Evolutionary conservation across 2,329 filamentous ascomycete species (phyloP).

Genomic region (Claviceps sp.): DNA sequence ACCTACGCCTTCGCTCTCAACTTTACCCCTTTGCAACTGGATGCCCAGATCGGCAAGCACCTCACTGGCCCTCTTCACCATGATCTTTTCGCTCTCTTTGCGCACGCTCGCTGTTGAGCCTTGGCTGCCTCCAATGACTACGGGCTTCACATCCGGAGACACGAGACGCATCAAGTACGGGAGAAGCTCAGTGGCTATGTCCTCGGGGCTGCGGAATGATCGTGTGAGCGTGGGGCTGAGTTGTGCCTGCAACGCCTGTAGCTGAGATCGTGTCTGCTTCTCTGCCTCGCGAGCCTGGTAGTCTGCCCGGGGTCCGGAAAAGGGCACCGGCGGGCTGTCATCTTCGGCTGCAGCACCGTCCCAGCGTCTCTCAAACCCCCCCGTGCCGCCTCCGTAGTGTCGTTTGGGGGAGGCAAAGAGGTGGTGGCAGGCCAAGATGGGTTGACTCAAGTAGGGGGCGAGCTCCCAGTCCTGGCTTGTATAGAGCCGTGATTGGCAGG

Average conservation of each 20-base stretch:
- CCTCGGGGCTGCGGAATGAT: constrained; percentile 65
- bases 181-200: constrained; percentile 68
- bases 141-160: constrained; percentile 80
- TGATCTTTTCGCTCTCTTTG: constrained; percentile 68
- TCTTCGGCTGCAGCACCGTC: constrained; percentile 22
- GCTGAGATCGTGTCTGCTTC: constrained; percentile 61
- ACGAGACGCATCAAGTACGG: constrained; percentile 77
- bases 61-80: constrained; percentile 67
- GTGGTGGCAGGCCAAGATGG: constrained; percentile 79
- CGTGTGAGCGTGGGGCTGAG: constrained; percentile 60
- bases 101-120: constrained; percentile 69
- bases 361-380: constrained; percentile 30
- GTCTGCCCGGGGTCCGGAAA: constrained; percentile 69
- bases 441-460: constrained; percentile 71
- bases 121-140: constrained; percentile 60
- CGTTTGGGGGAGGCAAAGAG: constrained; percentile 67
- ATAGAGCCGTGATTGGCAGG: constrained; percentile 64
- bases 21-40: constrained; percentile 62
- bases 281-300: constrained; percentile 68
- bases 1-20: constrained; percentile 53
- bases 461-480: constrained; percentile 89
- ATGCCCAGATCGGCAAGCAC: constrained; percentile 77
- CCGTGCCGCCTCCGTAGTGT: constrained; percentile 24
- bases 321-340: constrained; percentile 49
- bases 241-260: constrained; percentile 60